These are phyloP conservation scores for Penicillium janthinellum DNA, from an alignment of 2,329 filamentous ascomycete genomes.

Conservation along the genomic window DNA sequence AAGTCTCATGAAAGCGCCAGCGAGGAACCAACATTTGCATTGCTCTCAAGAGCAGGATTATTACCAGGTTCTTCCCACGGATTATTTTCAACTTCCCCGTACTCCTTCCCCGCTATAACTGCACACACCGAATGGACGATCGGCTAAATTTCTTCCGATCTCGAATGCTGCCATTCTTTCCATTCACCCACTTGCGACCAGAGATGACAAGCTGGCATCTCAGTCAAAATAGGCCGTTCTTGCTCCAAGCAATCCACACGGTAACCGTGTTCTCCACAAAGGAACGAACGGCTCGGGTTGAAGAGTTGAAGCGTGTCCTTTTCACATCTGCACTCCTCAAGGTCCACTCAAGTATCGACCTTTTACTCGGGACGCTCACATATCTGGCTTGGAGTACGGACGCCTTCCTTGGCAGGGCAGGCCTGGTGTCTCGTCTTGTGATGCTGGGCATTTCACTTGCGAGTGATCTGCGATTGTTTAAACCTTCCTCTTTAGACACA, in stretches of 20 bases:
- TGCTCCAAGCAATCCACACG: slow-evolving; percentile 41
- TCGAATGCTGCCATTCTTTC: slow-evolving; percentile 40
- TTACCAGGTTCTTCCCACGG: too few relatives aligned
- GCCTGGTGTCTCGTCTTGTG: slow-evolving; percentile 40
- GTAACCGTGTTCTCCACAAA: slow-evolving; percentile 37
- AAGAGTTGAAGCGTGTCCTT: slow-evolving; percentile 36
- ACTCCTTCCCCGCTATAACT: too few relatives aligned
- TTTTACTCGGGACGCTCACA: slow-evolving; percentile 41
- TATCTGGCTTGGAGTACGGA: slow-evolving; percentile 45
- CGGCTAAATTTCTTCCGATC: background rate
- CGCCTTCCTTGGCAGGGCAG: slow-evolving; percentile 34
- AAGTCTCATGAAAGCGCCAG: too few relatives aligned
- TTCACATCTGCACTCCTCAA: slow-evolving; percentile 32
- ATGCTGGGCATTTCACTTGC: slow-evolving; percentile 43
- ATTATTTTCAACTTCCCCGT: too few relatives aligned
- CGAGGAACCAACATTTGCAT: too few relatives aligned
- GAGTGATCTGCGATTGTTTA: slow-evolving; percentile 40
- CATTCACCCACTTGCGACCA: slow-evolving; percentile 37
- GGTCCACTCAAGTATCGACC: slow-evolving; percentile 37
- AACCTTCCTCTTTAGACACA: slow-evolving; percentile 33
- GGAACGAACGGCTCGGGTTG: slow-evolving; percentile 28
- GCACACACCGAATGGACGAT: slow-evolving; percentile 21
- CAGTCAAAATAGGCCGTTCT: slow-evolving; percentile 34
- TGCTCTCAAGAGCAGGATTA: too few relatives aligned
- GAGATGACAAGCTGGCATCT: slow-evolving; percentile 34